These are phyloP conservation scores for Citrus mangshanensis DNA, from an alignment of 345 rosid genomes.

Conservation along the genomic window DNA sequence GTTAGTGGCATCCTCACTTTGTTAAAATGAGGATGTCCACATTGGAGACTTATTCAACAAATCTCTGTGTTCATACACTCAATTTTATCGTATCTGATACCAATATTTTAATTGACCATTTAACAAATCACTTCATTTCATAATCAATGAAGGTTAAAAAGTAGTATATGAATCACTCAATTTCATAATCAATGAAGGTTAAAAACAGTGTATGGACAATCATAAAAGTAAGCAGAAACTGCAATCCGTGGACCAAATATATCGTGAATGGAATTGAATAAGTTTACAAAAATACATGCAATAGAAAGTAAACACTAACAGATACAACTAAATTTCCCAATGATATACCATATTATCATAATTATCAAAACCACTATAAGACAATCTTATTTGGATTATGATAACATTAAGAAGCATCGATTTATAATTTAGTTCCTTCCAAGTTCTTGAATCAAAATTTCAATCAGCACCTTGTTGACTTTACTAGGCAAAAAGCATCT, in stretches of 20 bases:
- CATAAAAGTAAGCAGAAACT: background rate
- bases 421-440: slow-evolving; percentile 6
- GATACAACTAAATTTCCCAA: background rate
- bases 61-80: background rate
- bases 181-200: background rate
- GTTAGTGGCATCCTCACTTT: too few species aligned
- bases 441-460: slow-evolving; percentile 1
- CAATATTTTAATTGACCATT: background rate
- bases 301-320: background rate
- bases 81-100: background rate
- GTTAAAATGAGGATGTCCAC: too few species aligned
- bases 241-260: background rate
- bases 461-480: slow-evolving; percentile 7
- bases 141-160: background rate
- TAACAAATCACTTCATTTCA: background rate
- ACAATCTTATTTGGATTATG: background rate
- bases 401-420: background rate
- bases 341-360: background rate
- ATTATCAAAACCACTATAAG: background rate
- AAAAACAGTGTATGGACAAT: background rate
- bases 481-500: slow-evolving; percentile 24
- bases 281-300: background rate
- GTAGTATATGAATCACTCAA: too few species aligned
- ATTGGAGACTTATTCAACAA: too few species aligned
- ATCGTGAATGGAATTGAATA: background rate